phyloP scores from a whole-genome alignment of 108 stramenopile species.

The Skeletonema costatum region DNA sequence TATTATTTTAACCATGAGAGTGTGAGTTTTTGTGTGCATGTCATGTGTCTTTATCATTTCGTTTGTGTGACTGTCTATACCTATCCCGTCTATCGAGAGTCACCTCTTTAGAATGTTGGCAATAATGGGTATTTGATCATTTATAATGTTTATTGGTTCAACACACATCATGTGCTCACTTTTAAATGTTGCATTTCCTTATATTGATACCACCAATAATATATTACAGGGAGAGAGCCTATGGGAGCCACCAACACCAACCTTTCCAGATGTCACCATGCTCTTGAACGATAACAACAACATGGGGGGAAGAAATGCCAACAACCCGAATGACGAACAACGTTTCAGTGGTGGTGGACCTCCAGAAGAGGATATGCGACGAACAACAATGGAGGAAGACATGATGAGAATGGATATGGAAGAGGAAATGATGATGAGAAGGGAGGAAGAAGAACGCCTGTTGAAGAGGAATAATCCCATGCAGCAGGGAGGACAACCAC shows the following conservation, averaged over 20 bases:
- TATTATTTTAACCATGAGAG: constrained; percentile 51
- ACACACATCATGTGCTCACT: too few species aligned
- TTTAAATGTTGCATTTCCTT: background rate
- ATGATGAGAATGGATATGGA: background rate
- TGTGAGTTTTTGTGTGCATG: background rate
- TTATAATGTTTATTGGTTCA: too few species aligned
- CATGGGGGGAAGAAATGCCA: background rate
- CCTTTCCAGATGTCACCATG: constrained; percentile 28
- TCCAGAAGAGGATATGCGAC: background rate
- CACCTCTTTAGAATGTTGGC: too few species aligned
- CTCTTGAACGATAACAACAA: background rate
- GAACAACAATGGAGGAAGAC: background rate
- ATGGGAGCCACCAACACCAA: constrained; percentile 41
- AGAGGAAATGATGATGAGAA: background rate
- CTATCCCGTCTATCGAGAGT: too few species aligned
- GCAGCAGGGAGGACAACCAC: too few species aligned
- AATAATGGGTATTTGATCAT: too few species aligned
- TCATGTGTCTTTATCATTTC: background rate
- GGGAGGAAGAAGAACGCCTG: background rate
- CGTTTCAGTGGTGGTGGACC: background rate
- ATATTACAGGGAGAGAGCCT: constrained; percentile 24
- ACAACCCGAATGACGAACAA: background rate
- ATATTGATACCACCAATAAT: background rate
- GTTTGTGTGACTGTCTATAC: background rate
- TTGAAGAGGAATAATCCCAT: background rate